Evolutionary conservation across 352 stramenopile species (phyloP).

Genomic region (Pilasporangium apinafurcum): DNA sequence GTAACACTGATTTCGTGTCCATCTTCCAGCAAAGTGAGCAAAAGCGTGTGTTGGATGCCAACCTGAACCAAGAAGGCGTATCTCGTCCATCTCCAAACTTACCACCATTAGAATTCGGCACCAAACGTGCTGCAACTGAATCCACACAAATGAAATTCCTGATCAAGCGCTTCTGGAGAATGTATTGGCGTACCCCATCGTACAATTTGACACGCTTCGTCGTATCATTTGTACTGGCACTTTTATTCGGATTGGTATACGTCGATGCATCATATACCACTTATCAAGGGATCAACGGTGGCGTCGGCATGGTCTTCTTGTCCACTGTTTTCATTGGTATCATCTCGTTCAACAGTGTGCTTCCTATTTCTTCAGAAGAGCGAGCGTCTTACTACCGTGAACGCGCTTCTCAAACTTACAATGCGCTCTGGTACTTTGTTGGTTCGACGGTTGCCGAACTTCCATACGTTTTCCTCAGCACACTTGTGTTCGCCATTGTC

Average conservation of each 20-base stretch:
- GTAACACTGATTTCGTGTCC: slow-evolving; percentile 3
- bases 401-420: slow-evolving; percentile 81
- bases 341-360: slow-evolving; percentile 51
- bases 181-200: slow-evolving; percentile 69
- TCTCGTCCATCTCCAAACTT: slow-evolving; percentile 1
- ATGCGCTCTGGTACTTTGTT: slow-evolving; percentile 59
- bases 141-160: slow-evolving; percentile 36
- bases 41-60: slow-evolving; percentile 1
- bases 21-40: slow-evolving; percentile 5
- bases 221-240: slow-evolving; percentile 65
- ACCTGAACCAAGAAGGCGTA: slow-evolving; percentile 4
- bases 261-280: slow-evolving; percentile 27
- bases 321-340: slow-evolving; percentile 77
- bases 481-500: slow-evolving; percentile 10
- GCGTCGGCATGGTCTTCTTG: slow-evolving; percentile 81
- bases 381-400: slow-evolving; percentile 87
- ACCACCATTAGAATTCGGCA: slow-evolving; percentile 9
- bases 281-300: slow-evolving; percentile 34
- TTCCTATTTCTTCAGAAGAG: slow-evolving; percentile 62
- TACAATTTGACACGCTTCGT: slow-evolving; percentile 84
- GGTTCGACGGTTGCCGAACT: slow-evolving; percentile 62
- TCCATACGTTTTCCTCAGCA: slow-evolving; percentile 55
- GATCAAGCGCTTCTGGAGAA: slow-evolving; percentile 37
- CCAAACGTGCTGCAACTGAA: slow-evolving; percentile 35
- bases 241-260: slow-evolving; percentile 65